A percentile compares a stretch with the other conserved stretches of the same genome.
phyloP scores from a whole-genome alignment of 139 green algal species.

The Nannochloris sp. region DNA sequence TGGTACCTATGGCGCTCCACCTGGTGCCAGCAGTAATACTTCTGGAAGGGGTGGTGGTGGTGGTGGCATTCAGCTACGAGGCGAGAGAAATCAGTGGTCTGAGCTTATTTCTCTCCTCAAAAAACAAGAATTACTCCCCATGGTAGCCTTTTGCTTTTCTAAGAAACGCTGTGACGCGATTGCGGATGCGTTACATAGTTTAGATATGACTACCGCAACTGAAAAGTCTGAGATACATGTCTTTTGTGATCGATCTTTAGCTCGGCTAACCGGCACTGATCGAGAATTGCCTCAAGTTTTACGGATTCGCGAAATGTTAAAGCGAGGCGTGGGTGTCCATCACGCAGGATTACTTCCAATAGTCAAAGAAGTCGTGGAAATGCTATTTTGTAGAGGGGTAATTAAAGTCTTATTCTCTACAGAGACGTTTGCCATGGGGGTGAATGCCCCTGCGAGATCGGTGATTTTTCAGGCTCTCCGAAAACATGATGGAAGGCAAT shows the following conservation, averaged over 20 bases:
- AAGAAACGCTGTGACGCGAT: slow-evolving; percentile 70
- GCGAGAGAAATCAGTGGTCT: slow-evolving; percentile 58
- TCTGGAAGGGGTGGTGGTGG: slow-evolving; percentile 11
- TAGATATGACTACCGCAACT: slow-evolving; percentile 62
- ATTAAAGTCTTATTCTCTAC: slow-evolving; percentile 89
- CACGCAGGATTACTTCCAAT: slow-evolving; percentile 96
- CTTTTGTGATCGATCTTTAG: slow-evolving; percentile 44
- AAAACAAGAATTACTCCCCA: slow-evolving; percentile 64
- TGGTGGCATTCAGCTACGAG: slow-evolving; percentile 4
- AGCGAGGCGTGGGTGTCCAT: slow-evolving; percentile 85
- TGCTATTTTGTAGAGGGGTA: slow-evolving; percentile 95
- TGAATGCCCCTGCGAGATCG: slow-evolving; percentile 89
- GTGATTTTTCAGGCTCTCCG: slow-evolving; percentile 83
- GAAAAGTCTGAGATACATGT: slow-evolving; percentile 71
- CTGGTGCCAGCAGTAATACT: background rate
- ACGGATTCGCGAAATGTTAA: slow-evolving; percentile 75
- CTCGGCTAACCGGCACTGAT: slow-evolving; percentile 63
- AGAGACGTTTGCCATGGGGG: slow-evolving; percentile 98
- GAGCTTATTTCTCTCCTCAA: slow-evolving; percentile 59
- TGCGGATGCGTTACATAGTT: slow-evolving; percentile 31
- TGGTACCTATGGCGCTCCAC: slow-evolving; percentile 15
- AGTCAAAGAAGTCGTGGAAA: slow-evolving; percentile 97
- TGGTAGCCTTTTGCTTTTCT: slow-evolving; percentile 84
- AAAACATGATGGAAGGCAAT: slow-evolving; percentile 88
- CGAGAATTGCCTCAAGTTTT: slow-evolving; percentile 79